Evolutionary conservation across 148 eudicot species (phyloP), one percentile per base, ranked within the genome.

Genomic region (Cornus suecica): DNA sequence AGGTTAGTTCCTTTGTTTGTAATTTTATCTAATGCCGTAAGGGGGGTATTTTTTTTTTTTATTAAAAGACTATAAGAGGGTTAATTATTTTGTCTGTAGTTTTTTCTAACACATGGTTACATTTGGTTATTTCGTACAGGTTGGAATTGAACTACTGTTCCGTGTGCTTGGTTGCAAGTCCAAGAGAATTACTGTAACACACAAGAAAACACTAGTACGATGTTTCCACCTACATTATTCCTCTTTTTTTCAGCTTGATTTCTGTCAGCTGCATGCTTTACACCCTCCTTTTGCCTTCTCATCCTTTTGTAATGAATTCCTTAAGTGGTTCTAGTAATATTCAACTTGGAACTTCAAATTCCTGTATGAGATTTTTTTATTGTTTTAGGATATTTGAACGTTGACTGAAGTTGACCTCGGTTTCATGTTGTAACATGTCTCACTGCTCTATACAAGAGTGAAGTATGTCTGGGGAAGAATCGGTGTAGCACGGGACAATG

Each of bases 81-180:
- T 31, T 31, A 24, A 14, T 30, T 32, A 68, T 24, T 62, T 23
- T 58, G 4, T 18, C 23, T 23, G 70, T 30, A 37, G 9, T 42
- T 18, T 51, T 80, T 10, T 79, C 68, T 72, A 34, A 64, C 24
- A 9, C 10, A 10, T 71, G 29, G 32, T 66, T 74, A 71, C 54
- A 41, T 32, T 34, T 80, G 70, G 68, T 71, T n/a, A 25, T 63
- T 72, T 29, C 80, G 69, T 86, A 71, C 93, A 95, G 99, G 93
- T 92, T 83, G 99, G 99, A 71, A 92, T 85, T 66, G 97, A 88
- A 82, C 77, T 95, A 62, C 80, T 86, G 64, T 95, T 95, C 75
- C 99, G 99, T 78, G 99, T 95, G 72, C 90, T 95, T 76, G 99
- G 99, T 78, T 90, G 94, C 93, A 95, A 95, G 83, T 93, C 97